These are phyloP conservation scores for Verticillium longisporum DNA, from an alignment of 2,329 filamentous ascomycete genomes.

Conservation along the genomic window DNA sequence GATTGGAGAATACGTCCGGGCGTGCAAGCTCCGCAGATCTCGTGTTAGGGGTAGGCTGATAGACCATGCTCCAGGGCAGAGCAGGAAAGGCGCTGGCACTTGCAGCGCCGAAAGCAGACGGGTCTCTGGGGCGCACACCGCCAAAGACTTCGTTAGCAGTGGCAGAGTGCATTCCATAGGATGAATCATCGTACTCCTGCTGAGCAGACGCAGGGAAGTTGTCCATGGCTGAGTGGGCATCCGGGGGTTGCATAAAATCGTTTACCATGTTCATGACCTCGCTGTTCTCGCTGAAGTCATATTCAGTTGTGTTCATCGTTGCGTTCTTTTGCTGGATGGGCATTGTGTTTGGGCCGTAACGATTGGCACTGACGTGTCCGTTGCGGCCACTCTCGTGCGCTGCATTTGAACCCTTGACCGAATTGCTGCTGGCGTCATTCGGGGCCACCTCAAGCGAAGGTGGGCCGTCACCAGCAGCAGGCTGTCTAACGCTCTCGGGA, in stretches of 20 bases:
- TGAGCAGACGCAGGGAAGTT: not conserved
- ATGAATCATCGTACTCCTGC: slow-evolving; percentile 29
- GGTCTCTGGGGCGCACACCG: slow-evolving; percentile 26
- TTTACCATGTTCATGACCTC: slow-evolving; percentile 41
- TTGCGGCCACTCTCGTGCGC: not conserved
- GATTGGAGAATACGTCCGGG: not conserved
- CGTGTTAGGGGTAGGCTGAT: slow-evolving; percentile 11
- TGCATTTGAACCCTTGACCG: not conserved
- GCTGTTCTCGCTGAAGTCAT: slow-evolving; percentile 18
- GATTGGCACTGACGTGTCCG: not conserved
- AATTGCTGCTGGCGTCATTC: not conserved
- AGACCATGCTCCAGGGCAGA: slow-evolving; percentile 46
- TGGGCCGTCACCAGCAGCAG: not conserved
- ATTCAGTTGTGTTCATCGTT: slow-evolving; percentile 6
- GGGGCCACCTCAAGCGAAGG: not conserved
- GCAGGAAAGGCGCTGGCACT: slow-evolving; percentile 29
- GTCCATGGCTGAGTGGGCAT: slow-evolving; percentile 15
- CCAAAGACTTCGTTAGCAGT: slow-evolving; percentile 46
- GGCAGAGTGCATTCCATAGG: slow-evolving; percentile 48
- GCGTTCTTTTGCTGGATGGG: not conserved
- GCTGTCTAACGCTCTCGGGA: not conserved
- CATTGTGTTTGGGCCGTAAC: not conserved
- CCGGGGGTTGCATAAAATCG: slow-evolving; percentile 38
- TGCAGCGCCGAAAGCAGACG: slow-evolving; percentile 16
- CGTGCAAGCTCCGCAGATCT: slow-evolving; percentile 9